Percentiles rank a stretch among this genome's conserved stretches.
Conservation (phyloP, 345 rosid species). For the Boechera stricta region DNA sequence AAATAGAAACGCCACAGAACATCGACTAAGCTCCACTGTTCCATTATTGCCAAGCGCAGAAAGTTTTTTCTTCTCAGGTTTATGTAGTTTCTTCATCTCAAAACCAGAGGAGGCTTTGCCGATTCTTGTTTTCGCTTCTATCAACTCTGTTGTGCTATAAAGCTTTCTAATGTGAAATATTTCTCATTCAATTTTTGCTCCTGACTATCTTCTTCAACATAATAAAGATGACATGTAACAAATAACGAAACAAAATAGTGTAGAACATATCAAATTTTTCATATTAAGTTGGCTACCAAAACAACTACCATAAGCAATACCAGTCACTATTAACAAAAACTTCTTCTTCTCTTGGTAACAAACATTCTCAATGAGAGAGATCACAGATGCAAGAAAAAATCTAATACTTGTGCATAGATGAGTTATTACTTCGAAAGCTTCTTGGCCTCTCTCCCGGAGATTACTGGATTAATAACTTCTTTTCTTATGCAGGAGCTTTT, state of each 20-base stretch:
- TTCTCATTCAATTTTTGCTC: conserved; percentile 1
- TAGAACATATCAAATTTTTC: neutral
- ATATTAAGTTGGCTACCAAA: neutral
- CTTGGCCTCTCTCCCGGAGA: neutral
- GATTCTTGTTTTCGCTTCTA: conserved; percentile 38
- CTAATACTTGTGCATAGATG: too few species aligned
- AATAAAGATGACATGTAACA: neutral
- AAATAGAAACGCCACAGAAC: conserved; percentile 38
- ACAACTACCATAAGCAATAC: conserved; percentile 14
- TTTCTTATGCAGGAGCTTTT: conserved; percentile 11
- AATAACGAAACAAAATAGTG: neutral
- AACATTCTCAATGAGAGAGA: too few species aligned
- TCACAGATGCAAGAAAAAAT: too few species aligned
- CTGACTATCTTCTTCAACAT: conserved; percentile 19
- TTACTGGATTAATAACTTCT: neutral
- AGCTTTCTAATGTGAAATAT: conserved; percentile 26
- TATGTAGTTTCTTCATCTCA: conserved; percentile 37
- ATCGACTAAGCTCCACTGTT: conserved; percentile 11
- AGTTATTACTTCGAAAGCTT: too few species aligned
- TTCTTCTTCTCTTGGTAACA: too few species aligned
- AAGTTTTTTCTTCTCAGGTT: conserved; percentile 32
- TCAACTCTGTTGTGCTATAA: conserved; percentile 32
- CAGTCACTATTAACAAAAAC: neutral
- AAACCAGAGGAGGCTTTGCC: conserved; percentile 33
- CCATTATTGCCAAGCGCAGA: conserved; percentile 7